Evolutionary conservation across 176 grass and related monocot genomes (phyloP).

Genomic region (Carex cristatella): DNA sequence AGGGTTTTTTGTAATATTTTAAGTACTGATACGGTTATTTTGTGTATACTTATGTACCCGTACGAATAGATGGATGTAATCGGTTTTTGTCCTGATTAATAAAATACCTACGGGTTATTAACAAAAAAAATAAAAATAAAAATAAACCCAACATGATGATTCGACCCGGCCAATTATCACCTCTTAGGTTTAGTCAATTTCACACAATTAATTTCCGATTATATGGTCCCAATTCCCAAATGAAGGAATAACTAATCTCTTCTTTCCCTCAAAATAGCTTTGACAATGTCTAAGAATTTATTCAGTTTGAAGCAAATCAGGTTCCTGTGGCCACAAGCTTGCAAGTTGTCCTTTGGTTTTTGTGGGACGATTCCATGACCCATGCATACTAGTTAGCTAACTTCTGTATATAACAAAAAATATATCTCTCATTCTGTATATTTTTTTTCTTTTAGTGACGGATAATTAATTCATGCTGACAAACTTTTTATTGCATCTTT

Average conservation of each 20-base stretch:
- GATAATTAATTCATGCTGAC: no score
- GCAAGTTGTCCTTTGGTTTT: slow-evolving; percentile 4
- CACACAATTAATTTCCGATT: not conserved
- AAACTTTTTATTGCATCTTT: no score
- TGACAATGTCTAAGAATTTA: slow-evolving; percentile 2
- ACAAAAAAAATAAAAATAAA: no score
- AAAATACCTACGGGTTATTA: no score
- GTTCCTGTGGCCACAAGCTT: not conserved
- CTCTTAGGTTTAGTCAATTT: not conserved
- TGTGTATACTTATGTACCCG: no score
- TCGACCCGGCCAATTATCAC: no score
- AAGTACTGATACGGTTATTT: no score
- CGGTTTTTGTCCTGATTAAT: no score
- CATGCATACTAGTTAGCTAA: not conserved
- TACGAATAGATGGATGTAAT: no score
- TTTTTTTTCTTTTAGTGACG: no score
- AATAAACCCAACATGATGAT: no score
- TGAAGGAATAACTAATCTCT: slow-evolving; percentile 6
- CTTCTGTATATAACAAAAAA: not conserved
- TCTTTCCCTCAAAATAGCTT: not conserved
- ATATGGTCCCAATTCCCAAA: not conserved
- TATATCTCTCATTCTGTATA: not conserved
- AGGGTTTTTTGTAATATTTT: no score
- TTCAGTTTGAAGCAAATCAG: slow-evolving; percentile 11
- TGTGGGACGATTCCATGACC: not conserved